Evolutionary conservation across 805 yeast species (phyloP).

Genomic region (Saccharomyces jurei): DNA sequence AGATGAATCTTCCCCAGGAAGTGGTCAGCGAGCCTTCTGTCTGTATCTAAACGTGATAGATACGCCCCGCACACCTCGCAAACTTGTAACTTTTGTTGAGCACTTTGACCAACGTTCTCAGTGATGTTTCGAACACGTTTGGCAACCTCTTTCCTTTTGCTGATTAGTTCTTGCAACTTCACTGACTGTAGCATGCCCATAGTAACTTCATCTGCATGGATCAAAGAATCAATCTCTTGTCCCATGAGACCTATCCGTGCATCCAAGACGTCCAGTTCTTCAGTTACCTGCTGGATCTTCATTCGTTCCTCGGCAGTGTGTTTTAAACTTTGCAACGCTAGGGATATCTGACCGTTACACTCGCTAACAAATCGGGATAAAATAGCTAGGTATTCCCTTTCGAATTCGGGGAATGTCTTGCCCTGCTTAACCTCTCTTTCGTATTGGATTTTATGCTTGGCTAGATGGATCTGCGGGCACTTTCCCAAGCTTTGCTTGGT

Average conservation of each 20-base stretch:
- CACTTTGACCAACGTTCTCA: constrained; percentile 73
- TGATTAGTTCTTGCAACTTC: constrained; percentile 37
- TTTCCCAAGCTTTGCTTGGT: constrained; percentile 78
- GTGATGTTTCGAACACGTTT: constrained; percentile 50
- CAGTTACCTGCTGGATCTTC: constrained; percentile 45
- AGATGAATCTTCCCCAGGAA: constrained; percentile 81
- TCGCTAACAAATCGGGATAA: constrained; percentile 54
- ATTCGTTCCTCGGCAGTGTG: constrained; percentile 68
- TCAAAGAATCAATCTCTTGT: constrained; percentile 53
- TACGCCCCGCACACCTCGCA: constrained; percentile 89
- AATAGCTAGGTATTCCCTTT: constrained; percentile 37
- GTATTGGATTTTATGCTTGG: constrained; percentile 65
- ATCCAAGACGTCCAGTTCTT: constrained; percentile 54
- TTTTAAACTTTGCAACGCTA: constrained; percentile 51
- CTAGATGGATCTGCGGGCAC: constrained; percentile 69
- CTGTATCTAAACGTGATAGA: constrained; percentile 76
- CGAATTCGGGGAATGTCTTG: constrained; percentile 38
- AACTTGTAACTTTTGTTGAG: constrained; percentile 84
- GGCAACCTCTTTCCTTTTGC: constrained; percentile 45
- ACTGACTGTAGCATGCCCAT: constrained; percentile 45
- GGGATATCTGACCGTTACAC: constrained; percentile 54
- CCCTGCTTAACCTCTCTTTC: constrained; percentile 40
- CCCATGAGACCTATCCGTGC: constrained; percentile 55
- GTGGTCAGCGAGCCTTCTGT: constrained; percentile 81
- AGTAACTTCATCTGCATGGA: constrained; percentile 41